Conservation (phyloP, 257 asterid species). For the Solanum sejunctum region DNA sequence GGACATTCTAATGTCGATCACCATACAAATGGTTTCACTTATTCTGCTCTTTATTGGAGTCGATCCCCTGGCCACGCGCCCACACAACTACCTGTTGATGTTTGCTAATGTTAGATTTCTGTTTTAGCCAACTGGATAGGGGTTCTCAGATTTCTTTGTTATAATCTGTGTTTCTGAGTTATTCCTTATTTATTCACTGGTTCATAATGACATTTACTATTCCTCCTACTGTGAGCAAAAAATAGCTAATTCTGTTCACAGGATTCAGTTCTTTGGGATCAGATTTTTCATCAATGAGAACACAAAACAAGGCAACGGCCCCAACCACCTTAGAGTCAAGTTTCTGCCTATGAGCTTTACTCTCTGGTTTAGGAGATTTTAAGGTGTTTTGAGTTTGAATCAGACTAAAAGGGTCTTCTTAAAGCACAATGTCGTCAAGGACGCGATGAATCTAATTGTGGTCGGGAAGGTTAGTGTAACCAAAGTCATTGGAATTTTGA, state of each 20-base stretch:
- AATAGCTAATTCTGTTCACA: conserved; percentile 29
- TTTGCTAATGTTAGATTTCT: neutral
- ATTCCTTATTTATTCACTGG: neutral
- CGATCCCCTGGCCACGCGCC: neutral
- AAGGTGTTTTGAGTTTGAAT: conserved; percentile 1
- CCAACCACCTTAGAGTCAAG: conserved; percentile 24
- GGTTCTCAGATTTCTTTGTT: neutral
- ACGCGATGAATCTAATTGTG: neutral
- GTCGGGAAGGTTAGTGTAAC: too few species aligned
- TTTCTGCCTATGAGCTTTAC: conserved; percentile 31
- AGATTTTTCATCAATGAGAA: conserved; percentile 30
- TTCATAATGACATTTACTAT: neutral
- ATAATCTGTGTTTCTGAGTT: neutral
- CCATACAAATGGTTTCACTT: neutral
- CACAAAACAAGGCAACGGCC: conserved; percentile 54
- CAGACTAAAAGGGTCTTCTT: neutral
- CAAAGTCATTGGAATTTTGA: too few species aligned
- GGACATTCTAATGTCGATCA: neutral
- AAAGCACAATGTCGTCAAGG: neutral
- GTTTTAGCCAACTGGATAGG: neutral
- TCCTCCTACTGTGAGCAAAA: conserved; percentile 65
- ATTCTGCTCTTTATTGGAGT: neutral
- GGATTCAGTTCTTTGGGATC: conserved; percentile 23
- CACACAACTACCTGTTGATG: neutral
- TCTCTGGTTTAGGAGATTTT: conserved; percentile 29